phyloP scores from a whole-genome alignment of 2,329 filamentous ascomycete genomes.

The Neofusicoccum kwambonambiense region DNA sequence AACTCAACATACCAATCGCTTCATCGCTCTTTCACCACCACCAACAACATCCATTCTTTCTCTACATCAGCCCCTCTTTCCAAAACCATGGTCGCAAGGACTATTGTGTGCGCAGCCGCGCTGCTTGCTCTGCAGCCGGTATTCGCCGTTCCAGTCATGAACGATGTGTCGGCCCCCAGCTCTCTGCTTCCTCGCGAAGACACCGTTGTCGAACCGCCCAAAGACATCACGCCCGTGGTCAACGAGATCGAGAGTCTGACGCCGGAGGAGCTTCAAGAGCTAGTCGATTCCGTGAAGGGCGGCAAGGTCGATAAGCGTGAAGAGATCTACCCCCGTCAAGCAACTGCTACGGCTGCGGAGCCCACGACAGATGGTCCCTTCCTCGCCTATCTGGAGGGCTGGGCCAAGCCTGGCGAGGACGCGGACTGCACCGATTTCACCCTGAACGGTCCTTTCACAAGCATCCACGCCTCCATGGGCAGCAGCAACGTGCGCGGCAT shows the following conservation, averaged over 20 bases:
- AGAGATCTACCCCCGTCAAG: neutral
- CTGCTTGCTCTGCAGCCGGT: neutral
- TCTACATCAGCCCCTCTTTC: neutral
- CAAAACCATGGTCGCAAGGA: neutral
- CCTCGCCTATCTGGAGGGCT: neutral
- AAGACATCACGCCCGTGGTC: neutral
- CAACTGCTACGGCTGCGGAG: neutral
- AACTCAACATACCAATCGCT: neutral
- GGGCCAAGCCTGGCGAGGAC: neutral
- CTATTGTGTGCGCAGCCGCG: neutral
- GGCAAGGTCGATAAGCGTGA: neutral
- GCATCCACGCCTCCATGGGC: neutral
- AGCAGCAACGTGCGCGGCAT: conserved; percentile 1
- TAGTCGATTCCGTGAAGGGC: neutral
- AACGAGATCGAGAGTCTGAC: neutral
- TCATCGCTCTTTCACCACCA: neutral
- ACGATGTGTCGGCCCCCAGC: neutral
- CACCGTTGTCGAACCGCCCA: neutral
- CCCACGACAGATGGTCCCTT: neutral
- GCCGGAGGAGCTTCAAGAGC: neutral
- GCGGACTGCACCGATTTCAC: neutral
- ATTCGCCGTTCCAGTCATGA: neutral
- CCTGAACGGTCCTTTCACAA: neutral
- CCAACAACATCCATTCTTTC: neutral
- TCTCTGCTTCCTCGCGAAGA: neutral